Evolutionary conservation across 352 stramenopile species (phyloP).

Genomic region (Phytopythium delawarense): DNA sequence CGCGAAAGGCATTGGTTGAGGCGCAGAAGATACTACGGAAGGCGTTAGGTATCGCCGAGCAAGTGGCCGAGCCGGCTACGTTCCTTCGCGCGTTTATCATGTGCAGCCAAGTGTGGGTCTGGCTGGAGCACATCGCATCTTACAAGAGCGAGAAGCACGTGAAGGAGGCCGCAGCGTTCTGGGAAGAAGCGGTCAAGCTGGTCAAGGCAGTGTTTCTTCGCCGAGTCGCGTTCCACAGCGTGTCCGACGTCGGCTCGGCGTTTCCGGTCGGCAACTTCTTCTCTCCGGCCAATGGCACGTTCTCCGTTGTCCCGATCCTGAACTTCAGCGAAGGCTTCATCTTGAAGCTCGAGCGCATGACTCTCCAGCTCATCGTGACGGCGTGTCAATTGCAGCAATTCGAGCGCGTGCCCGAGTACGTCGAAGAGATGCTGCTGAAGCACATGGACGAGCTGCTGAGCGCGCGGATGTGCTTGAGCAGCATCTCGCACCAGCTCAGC

Average conservation of each 20-base stretch:
- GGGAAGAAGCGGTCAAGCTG: slow-evolving; percentile 72
- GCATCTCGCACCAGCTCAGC: slow-evolving; percentile 65
- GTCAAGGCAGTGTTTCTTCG: slow-evolving; percentile 79
- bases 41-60: slow-evolving; percentile 57
- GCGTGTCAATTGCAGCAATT: slow-evolving; percentile 81
- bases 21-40: slow-evolving; percentile 62
- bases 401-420: slow-evolving; percentile 66
- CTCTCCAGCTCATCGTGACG: slow-evolving; percentile 62
- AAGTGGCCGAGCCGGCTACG: slow-evolving; percentile 51
- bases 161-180: slow-evolving; percentile 73
- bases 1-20: slow-evolving; percentile 53
- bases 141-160: slow-evolving; percentile 77
- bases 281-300: slow-evolving; percentile 31
- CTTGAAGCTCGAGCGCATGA: slow-evolving; percentile 56
- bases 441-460: slow-evolving; percentile 79
- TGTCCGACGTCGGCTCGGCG: slow-evolving; percentile 22
- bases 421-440: slow-evolving; percentile 55
- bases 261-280: slow-evolving; percentile 29
- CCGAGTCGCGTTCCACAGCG: slow-evolving; percentile 63
- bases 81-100: slow-evolving; percentile 60
- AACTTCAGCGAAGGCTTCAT: slow-evolving; percentile 84
- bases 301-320: slow-evolving; percentile 72
- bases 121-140: slow-evolving; percentile 66
- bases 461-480: slow-evolving; percentile 66
- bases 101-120: slow-evolving; percentile 72